Percentiles rank a stretch among this genome's conserved stretches.
These are phyloP conservation scores for Pestalotiopsis sp. DNA, from an alignment of 2,329 filamentous ascomycete genomes.

Conservation along the genomic window DNA sequence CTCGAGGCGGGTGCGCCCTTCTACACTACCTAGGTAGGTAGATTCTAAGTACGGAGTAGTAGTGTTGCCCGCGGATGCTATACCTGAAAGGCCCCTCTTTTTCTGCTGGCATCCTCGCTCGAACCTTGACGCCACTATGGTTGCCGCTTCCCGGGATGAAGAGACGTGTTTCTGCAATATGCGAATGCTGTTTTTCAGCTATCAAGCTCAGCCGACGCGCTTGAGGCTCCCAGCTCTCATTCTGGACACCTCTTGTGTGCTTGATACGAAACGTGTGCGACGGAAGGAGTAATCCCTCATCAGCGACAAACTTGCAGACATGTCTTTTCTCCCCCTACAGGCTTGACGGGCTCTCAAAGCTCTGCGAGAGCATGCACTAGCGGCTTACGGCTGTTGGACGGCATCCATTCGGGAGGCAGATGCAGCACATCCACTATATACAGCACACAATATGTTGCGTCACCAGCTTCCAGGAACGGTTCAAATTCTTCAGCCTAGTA, in stretches of 20 bases:
- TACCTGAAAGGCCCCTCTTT: not conserved
- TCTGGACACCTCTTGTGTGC: not conserved
- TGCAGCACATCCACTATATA: not conserved
- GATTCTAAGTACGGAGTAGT: not conserved
- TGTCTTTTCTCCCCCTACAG: not conserved
- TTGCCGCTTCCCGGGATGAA: not conserved
- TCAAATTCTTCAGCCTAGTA: not conserved
- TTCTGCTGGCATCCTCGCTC: not conserved
- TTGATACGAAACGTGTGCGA: not conserved
- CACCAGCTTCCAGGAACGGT: not conserved
- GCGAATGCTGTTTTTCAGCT: not conserved
- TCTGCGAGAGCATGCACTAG: not conserved
- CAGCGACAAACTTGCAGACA: not conserved
- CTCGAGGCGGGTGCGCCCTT: not conserved
- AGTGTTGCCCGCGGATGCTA: not conserved
- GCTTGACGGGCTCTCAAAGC: not conserved
- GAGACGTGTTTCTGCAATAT: not conserved
- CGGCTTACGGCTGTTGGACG: not conserved
- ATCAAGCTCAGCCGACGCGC: not conserved
- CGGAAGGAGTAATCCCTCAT: not conserved
- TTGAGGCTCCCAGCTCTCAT: not conserved
- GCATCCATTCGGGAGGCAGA: not conserved
- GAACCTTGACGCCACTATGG: slow-evolving; percentile 4
- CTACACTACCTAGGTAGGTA: not conserved
- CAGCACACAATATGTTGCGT: not conserved